Percentiles rank a stretch among this genome's conserved stretches.
Evolutionary conservation across 192 early-diverging fungal species (phyloP).

Genomic region (Umbelopsis vinacea): DNA sequence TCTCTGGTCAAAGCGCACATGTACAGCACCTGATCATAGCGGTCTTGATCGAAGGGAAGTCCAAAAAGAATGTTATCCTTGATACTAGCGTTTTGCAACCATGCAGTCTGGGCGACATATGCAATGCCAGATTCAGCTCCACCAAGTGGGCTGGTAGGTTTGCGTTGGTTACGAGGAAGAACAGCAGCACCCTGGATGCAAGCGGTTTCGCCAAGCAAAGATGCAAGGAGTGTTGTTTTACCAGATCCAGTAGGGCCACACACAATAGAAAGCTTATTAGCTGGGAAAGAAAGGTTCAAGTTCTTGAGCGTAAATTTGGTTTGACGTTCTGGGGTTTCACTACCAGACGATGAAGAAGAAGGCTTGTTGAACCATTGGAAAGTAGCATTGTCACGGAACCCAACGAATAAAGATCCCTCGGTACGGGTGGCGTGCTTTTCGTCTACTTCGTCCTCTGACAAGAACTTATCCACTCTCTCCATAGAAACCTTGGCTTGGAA

Average conservation of each 20-base stretch:
- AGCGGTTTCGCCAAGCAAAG: constrained; percentile 85
- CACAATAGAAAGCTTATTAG: constrained; percentile 74
- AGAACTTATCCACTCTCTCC: constrained; percentile 72
- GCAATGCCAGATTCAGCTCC: constrained; percentile 67
- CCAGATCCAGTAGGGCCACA: constrained; percentile 91
- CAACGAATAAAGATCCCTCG: constrained; percentile 50
- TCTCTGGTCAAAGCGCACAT: constrained; percentile 88
- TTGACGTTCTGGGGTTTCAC: constrained; percentile 21
- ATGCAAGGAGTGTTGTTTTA: constrained; percentile 81
- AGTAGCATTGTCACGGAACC: constrained; percentile 67
- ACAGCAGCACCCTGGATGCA: constrained; percentile 46
- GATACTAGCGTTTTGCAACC: constrained; percentile 49
- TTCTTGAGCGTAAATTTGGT: constrained; percentile 62
- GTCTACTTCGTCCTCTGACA: constrained; percentile 73
- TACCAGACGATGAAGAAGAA: not conserved
- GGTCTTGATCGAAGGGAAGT: constrained; percentile 64
- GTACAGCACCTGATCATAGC: constrained; percentile 80
- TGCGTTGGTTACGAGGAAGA: constrained; percentile 38
- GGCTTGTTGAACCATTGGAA: constrained; percentile 60
- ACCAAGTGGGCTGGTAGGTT: not conserved
- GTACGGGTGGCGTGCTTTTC: constrained; percentile 4
- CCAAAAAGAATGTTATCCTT: constrained; percentile 84
- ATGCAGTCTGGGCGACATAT: constrained; percentile 78
- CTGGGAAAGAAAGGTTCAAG: constrained; percentile 69
- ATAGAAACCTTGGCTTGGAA: constrained; percentile 71